Evolutionary conservation across 164 flowering plant species (phyloP), one percentile per base, ranked within the genome.

Genomic region (Sedum album): DNA sequence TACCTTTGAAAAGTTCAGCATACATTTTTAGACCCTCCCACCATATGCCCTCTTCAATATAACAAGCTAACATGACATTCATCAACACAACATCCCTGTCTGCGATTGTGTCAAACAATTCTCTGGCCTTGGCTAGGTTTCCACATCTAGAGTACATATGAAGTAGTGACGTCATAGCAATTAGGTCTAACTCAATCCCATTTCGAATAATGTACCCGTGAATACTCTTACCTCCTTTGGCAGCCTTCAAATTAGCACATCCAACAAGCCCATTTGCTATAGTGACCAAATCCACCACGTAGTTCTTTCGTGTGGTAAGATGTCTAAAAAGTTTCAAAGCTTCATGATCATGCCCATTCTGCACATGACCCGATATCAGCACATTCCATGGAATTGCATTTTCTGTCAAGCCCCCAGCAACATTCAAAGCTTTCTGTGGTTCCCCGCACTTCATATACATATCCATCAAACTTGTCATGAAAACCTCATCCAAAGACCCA

Each of bases 141-240:
- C 78, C 71, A 72, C 84, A 82, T 74, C 79, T 76, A 31, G 76
- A 77, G 53, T 86, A 86, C 83, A 86, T 78, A 60, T 85, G 86
- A 23, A 86, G 70, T 65, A 88, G 60, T 60, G 88, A 76, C 69
- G 90, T 84, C 17, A 30, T 66, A 23, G 79, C 68, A 31, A 83
- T 78, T 33, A 80, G 20, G 79, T 86, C 88, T 6, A 79, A 76
- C 46, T 67, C 49, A 18, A 76, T 31, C 8, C 76, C 82, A 5
- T 7, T 31, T 63, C 85, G 77, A 36, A 85, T 73, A n/a, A 81
- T 72, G 67, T 79, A 73, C 36, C 83, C 75, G 76, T 88, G 93
- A 42, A 88, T 75, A 66, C 81, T 76, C 72, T 71, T 77, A 20
- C 93, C 93, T 68, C 67, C 73, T 57, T 26, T 68, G 44, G 81